A percentile compares a stretch with the other conserved stretches of the same genome.
phyloP scores from a whole-genome alignment of 179 eudicot genomes.

The Vitellaria paradoxa region DNA sequence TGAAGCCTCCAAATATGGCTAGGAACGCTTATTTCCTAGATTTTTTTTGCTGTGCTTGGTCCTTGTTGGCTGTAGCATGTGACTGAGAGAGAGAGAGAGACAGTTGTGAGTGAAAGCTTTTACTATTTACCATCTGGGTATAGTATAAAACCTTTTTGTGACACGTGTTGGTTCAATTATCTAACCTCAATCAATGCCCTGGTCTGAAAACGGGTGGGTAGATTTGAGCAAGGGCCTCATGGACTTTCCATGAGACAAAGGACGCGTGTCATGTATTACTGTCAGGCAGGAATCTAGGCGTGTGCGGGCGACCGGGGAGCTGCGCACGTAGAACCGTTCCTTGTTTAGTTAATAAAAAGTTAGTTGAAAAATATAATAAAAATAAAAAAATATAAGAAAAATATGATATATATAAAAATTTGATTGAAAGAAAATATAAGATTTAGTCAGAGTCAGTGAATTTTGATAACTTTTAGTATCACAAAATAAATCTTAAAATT shows the following conservation, averaged over 20 bases:
- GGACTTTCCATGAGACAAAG: constrained; percentile 27
- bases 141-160: neutral
- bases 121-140: constrained; percentile 18
- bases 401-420: no score
- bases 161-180: constrained; percentile 43
- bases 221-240: constrained; percentile 12
- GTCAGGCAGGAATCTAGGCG: neutral
- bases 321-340: no score
- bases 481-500: no score
- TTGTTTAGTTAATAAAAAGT: no score
- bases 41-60: constrained; percentile 8
- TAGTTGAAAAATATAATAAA: no score
- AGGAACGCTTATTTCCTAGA: constrained; percentile 18
- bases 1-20: constrained; percentile 8
- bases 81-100: constrained; percentile 14
- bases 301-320: no score
- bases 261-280: constrained; percentile 24
- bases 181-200: constrained; percentile 37
- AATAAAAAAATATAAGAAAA: no score
- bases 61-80: neutral
- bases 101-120: constrained; percentile 17
- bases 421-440: no score
- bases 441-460: no score
- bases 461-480: no score
- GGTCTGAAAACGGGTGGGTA: constrained; percentile 5